These are phyloP conservation scores for Hanseniaspora occidentalis DNA, from an alignment of 805 yeast species.

Conservation along the genomic window DNA sequence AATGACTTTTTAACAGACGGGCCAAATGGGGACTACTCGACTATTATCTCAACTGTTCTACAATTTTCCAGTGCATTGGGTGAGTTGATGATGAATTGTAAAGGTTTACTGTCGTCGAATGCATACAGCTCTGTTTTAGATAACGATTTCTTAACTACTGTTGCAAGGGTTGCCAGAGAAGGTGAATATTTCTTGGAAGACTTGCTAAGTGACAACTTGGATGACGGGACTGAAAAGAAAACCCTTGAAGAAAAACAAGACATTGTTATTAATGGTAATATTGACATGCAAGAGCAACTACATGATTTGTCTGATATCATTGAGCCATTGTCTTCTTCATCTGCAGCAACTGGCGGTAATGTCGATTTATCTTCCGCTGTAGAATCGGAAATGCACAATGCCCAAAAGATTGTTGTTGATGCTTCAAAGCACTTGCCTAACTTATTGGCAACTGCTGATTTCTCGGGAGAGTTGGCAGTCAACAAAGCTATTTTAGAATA, in stretches of 20 bases:
- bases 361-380: slow-evolving; percentile 61
- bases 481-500: slow-evolving; percentile 68
- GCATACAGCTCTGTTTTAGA: neutral
- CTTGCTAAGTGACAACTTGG: slow-evolving; percentile 30
- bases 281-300: slow-evolving; percentile 58
- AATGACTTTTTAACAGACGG: slow-evolving; percentile 71
- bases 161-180: slow-evolving; percentile 42
- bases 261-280: slow-evolving; percentile 60
- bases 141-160: slow-evolving; percentile 7
- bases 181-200: slow-evolving; percentile 47
- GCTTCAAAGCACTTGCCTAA: slow-evolving; percentile 50
- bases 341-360: slow-evolving; percentile 18
- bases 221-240: slow-evolving; percentile 35
- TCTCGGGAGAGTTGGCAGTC: slow-evolving; percentile 49
- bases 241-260: slow-evolving; percentile 59
- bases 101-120: slow-evolving; percentile 5
- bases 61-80: slow-evolving; percentile 48
- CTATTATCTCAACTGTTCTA: slow-evolving; percentile 49
- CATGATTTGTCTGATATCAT: slow-evolving; percentile 52
- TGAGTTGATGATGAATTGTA: slow-evolving; percentile 46
- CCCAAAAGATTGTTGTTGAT: slow-evolving; percentile 54
- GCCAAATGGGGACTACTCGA: slow-evolving; percentile 46
- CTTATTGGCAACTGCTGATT: slow-evolving; percentile 35
- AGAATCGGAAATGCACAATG: slow-evolving; percentile 58
- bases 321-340: slow-evolving; percentile 29